A percentile compares a stretch with the other conserved stretches of the same genome.
Conservation (phyloP, 805 yeast species). For the Saturnispora ahearnii region DNA sequence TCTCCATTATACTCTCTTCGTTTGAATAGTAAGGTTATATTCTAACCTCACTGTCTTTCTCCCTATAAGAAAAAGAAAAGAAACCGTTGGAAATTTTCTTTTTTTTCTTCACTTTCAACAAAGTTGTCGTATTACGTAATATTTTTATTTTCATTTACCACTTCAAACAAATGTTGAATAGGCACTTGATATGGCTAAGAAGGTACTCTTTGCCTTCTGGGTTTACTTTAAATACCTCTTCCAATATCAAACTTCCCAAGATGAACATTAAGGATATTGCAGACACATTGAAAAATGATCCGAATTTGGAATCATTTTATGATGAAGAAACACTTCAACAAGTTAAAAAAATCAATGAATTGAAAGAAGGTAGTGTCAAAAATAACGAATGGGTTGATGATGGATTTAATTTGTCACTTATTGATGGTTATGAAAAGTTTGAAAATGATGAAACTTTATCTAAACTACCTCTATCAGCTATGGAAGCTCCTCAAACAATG, state of each 20-base stretch:
- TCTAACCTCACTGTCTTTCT: no score
- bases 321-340: conserved; percentile 7
- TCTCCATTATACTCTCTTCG: no score
- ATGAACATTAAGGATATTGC: conserved; percentile 9
- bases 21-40: no score
- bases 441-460: neutral
- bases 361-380: neutral
- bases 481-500: conserved; percentile 18
- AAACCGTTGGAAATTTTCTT: no score
- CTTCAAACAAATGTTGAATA: neutral
- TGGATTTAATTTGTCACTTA: conserved; percentile 17
- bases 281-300: conserved; percentile 22
- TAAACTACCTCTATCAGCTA: neutral
- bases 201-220: conserved; percentile 2
- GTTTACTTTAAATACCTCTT: neutral
- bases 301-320: conserved; percentile 24
- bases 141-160: no score
- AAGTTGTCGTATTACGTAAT: neutral
- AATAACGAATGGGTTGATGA: conserved; percentile 8
- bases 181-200: neutral
- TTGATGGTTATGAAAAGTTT: conserved; percentile 1
- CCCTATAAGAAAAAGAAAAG: no score
- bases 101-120: neutral
- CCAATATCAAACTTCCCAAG: neutral
- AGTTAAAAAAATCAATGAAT: neutral